Evolutionary conservation across 257 asterid species (phyloP), one percentile per base, ranked within the genome.

Genomic region (Euphrasia confusa): DNA sequence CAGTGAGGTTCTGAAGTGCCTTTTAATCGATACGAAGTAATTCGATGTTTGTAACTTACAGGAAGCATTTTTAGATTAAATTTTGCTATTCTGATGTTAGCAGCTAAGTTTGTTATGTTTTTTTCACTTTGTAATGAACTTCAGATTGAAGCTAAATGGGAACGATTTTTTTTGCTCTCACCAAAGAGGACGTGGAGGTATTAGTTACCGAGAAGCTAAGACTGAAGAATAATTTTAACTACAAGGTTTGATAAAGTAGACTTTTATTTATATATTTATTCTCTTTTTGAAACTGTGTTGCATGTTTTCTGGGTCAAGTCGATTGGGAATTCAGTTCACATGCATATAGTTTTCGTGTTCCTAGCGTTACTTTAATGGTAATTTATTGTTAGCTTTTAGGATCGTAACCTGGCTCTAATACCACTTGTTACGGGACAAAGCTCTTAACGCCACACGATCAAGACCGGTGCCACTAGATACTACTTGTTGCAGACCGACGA

Each of bases 191-290:
- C 21, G 79, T 87, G 4, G 96, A 85, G 60, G 78, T 85, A 47
- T 76, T 94, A 78, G 83, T 94, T 4, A 78, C 55, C 15, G 95
- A 87, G 80, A 94, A 77, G 78, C 69, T 74, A 80, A 87, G 76
- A 55, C 24, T 76, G 4, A 94, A 84, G 74, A 93, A 85, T 53
- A 87, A 72, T 60, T 89, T 54, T 47, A 84, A 82, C 74, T 68
- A 56, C 72, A 76, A 75, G 80, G 82, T 79, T 54, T 33, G 75
- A 44, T 60, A 32, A 24, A 32, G 54, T 24, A 37, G 42, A 21
- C 24, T 21, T 21, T 21, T 7, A 0, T 37, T 37, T 37, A 8
- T 37, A 7, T 37, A 64, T 65, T 33, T 54, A 26, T 11, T 63
- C 61, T 28, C 15, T 21, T 10, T 40, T 47, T 54, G 68, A 58